phyloP scores from a whole-genome alignment of 306 rosid species.

The Vigna hirtella region DNA sequence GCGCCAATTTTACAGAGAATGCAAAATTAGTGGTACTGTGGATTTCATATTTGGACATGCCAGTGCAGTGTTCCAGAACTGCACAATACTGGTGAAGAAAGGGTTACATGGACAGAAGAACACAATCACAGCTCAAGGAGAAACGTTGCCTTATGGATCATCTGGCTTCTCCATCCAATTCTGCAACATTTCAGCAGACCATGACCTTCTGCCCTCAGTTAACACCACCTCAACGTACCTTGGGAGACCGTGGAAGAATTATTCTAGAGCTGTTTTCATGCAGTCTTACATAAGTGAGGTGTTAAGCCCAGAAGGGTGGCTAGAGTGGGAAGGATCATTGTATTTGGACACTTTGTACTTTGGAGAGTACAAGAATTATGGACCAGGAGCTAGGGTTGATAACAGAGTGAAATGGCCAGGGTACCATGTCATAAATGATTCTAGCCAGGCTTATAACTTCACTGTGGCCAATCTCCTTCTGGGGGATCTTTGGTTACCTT shows the following conservation, averaged over 20 bases:
- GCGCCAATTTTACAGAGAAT: constrained; percentile 81
- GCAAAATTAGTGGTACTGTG: constrained; percentile 71
- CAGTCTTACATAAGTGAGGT: constrained; percentile 54
- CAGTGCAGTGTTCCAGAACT: constrained; percentile 72
- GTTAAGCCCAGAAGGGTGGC: constrained; percentile 75
- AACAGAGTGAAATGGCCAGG: constrained; percentile 71
- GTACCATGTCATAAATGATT: constrained; percentile 53
- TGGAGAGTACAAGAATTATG: constrained; percentile 67
- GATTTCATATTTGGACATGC: constrained; percentile 78
- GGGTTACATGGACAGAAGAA: constrained; percentile 66
- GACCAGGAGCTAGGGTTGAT: constrained; percentile 53
- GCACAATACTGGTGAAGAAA: constrained; percentile 54
- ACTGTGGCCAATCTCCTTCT: constrained; percentile 67
- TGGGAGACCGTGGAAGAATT: constrained; percentile 74
- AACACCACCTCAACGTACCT: constrained; percentile 63
- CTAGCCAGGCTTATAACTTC: constrained; percentile 55
- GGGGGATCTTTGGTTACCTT: constrained; percentile 77
- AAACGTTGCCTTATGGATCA: constrained; percentile 48
- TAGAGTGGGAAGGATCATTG: constrained; percentile 62
- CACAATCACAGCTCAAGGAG: constrained; percentile 78
- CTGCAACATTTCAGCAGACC: constrained; percentile 65
- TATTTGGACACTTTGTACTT: constrained; percentile 62
- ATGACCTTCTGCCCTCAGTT: constrained; percentile 40
- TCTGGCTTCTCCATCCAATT: constrained; percentile 80
- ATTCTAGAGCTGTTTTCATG: constrained; percentile 65